These are phyloP conservation scores for Sporisorium exsertum DNA, from an alignment of 1,284 basidiomycete genomes.

Conservation along the genomic window DNA sequence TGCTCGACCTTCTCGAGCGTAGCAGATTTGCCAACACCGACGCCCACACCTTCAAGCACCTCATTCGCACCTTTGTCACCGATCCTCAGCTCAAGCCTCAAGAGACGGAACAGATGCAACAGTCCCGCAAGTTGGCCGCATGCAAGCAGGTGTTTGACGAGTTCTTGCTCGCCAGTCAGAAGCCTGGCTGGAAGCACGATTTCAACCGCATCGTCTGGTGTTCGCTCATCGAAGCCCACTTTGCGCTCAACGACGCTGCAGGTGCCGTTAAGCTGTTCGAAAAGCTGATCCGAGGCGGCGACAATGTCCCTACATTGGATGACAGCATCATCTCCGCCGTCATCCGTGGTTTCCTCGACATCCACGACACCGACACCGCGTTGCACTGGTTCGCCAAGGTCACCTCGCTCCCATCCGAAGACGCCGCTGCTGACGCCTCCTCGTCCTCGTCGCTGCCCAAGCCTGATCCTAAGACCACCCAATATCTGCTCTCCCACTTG, in stretches of 20 bases:
- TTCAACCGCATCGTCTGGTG: constrained; percentile 76
- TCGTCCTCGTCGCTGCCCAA: constrained; percentile 11
- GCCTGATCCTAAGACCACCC: constrained; percentile 13
- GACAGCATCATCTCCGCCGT: constrained; percentile 75
- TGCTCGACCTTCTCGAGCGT: constrained; percentile 78
- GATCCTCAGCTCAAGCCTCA: constrained; percentile 56
- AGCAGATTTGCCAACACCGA: constrained; percentile 71
- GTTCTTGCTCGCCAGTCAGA: constrained; percentile 72
- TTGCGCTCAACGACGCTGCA: constrained; percentile 76
- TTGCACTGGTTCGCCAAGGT: constrained; percentile 58
- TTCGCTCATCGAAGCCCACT: constrained; percentile 80
- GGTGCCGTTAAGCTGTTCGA: constrained; percentile 80
- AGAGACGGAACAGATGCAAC: constrained; percentile 72
- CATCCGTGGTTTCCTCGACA: constrained; percentile 70
- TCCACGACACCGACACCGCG: constrained; percentile 46
- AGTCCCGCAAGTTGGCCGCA: constrained; percentile 74
- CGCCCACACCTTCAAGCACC: constrained; percentile 73
- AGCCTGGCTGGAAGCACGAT: constrained; percentile 42
- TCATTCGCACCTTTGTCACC: constrained; percentile 72
- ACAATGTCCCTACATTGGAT: constrained; percentile 73
- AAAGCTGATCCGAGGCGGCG: constrained; percentile 74
- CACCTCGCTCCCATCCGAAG: neutral
- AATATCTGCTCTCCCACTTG: constrained; percentile 29
- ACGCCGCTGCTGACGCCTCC: neutral
- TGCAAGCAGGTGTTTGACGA: constrained; percentile 79